Evolutionary conservation across 1,139 yeast genomes (phyloP).

Genomic region (Kurtzmaniella quercitrusa): DNA sequence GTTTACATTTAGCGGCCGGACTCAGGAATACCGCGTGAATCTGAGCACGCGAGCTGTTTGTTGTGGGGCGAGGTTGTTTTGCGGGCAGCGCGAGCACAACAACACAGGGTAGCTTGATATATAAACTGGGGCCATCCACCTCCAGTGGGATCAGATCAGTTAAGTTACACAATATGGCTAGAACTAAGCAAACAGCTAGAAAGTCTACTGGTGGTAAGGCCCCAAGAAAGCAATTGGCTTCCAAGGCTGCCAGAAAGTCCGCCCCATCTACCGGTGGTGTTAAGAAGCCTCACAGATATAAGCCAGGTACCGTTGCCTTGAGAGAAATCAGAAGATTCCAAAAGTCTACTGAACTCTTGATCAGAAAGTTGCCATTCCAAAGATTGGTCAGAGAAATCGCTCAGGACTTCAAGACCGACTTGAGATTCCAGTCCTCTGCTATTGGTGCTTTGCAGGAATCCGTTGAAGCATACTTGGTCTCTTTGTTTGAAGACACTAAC

Average conservation of each 20-base stretch:
- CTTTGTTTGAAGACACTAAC: constrained; percentile 93
- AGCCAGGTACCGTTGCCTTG: constrained; percentile 99
- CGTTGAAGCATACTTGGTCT: constrained; percentile 92
- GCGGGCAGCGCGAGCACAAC: neutral
- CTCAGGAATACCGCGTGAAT: neutral
- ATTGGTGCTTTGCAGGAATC: constrained; percentile 99
- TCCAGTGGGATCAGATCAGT: constrained; percentile 9
- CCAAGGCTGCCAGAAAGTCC: constrained; percentile 98
- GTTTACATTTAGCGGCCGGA: neutral
- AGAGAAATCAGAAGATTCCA: constrained; percentile 99
- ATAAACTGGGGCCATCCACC: neutral
- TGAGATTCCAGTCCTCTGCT: constrained; percentile 98
- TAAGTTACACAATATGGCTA: constrained; percentile 60
- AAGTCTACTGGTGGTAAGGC: constrained; percentile 99
- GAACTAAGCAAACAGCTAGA: constrained; percentile 99
- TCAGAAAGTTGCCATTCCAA: constrained; percentile 98
- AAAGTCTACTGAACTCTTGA: constrained; percentile 93
- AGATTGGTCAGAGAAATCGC: constrained; percentile 98
- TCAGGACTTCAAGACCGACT: constrained; percentile 96
- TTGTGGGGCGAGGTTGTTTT: neutral
- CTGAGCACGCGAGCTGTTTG: neutral
- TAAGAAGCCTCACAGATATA: constrained; percentile 99
- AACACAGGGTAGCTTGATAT: neutral
- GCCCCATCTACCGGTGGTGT: constrained; percentile 99
- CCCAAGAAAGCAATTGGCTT: constrained; percentile 98